Conservation (phyloP, 441 rosid species). For the Adansonia madagascariensis region DNA sequence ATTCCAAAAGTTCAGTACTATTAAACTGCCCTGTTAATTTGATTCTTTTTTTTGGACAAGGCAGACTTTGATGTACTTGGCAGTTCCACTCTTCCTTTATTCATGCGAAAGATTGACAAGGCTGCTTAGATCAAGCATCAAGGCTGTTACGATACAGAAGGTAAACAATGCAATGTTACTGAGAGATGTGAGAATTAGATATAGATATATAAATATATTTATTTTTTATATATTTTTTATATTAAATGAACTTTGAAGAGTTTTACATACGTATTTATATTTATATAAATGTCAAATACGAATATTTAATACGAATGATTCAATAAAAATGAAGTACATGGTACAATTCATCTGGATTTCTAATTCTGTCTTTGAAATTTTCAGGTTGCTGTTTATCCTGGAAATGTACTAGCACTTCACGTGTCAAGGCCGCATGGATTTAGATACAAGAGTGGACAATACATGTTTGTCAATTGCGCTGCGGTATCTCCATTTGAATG, state of each 20-base stretch:
- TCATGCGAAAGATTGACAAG: conserved; percentile 58
- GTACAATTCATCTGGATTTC: not conserved
- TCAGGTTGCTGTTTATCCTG: conserved; percentile 70
- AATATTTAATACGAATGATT: too few species aligned
- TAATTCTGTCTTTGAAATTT: not conserved
- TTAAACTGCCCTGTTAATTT: not conserved
- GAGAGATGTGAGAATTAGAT: too few species aligned
- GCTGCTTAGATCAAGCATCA: conserved; percentile 63
- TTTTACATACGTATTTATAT: too few species aligned
- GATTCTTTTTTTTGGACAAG: conserved; percentile 2
- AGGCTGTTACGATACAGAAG: conserved; percentile 64
- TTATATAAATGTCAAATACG: too few species aligned
- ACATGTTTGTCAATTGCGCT: conserved; percentile 73
- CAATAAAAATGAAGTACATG: too few species aligned
- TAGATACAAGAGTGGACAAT: conserved; percentile 73
- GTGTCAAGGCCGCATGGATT: conserved; percentile 69
- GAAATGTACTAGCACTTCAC: conserved; percentile 73
- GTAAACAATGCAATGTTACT: conserved; percentile 30
- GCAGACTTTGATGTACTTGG: conserved; percentile 81
- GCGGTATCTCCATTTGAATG: conserved; percentile 74
- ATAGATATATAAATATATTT: too few species aligned
- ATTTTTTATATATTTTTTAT: too few species aligned
- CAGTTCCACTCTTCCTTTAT: conserved; percentile 60
- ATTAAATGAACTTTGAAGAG: too few species aligned
- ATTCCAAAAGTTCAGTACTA: not conserved